A percentile compares a stretch with the other conserved stretches of the same genome.
phyloP scores from a whole-genome alignment of 2,329 filamentous ascomycete species.

The Hypoxylon sp. region DNA sequence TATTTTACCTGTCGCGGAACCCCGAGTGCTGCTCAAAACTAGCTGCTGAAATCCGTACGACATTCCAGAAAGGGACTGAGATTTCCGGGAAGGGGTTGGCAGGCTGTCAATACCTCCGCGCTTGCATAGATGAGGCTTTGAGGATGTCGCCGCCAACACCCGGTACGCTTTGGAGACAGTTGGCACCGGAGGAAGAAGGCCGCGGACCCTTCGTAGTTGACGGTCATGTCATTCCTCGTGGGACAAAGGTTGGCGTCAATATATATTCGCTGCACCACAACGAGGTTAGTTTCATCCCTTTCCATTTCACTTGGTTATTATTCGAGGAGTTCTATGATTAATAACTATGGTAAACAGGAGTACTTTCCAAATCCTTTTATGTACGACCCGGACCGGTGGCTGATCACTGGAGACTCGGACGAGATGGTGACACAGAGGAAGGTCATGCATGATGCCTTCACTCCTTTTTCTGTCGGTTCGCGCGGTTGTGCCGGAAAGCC shows the following conservation, averaged over 20 bases:
- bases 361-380: conserved; percentile 22
- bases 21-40: conserved; percentile 28
- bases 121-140: conserved; percentile 37
- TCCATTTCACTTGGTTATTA: neutral
- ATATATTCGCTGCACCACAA: conserved; percentile 32
- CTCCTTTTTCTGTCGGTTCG: conserved; percentile 36
- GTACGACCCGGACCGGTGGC: conserved; percentile 27
- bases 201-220: conserved; percentile 22
- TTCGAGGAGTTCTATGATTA: neutral
- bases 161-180: conserved; percentile 24
- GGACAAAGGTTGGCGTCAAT: conserved; percentile 20
- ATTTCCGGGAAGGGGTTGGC: conserved; percentile 19
- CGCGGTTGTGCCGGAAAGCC: conserved; percentile 60
- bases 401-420: conserved; percentile 5
- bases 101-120: conserved; percentile 32
- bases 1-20: conserved; percentile 42
- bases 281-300: conserved; percentile 5
- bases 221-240: conserved; percentile 24
- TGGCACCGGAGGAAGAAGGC: conserved; percentile 12
- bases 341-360: conserved; percentile 5
- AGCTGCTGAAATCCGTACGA: conserved; percentile 30
- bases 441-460: conserved; percentile 47
- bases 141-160: conserved; percentile 32
- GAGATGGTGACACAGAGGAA: conserved; percentile 35
- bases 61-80: conserved; percentile 20